Percentiles rank a stretch among this genome's conserved stretches.
Conservation (phyloP, 805 yeast species). For the Suhomyces kilbournensis region DNA sequence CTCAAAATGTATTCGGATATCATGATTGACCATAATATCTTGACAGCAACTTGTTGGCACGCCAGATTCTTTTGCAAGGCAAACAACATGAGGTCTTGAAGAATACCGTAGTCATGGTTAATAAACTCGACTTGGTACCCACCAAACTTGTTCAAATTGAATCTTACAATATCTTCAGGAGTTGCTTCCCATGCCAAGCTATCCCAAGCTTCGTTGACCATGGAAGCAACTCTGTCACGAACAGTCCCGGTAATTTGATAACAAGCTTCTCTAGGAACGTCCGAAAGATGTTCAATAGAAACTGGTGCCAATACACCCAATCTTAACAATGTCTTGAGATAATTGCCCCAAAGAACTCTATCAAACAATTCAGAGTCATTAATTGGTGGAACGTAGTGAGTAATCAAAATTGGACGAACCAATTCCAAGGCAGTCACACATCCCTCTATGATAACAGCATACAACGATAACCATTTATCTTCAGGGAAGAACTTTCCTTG, state of each 20-base stretch:
- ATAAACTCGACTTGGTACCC: constrained; percentile 71
- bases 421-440: constrained; percentile 53
- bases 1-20: constrained; percentile 63
- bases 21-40: constrained; percentile 67
- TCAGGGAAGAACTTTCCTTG: constrained; percentile 62
- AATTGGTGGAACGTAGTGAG: constrained; percentile 50
- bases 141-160: constrained; percentile 59
- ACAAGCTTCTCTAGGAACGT: constrained; percentile 71
- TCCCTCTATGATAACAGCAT: constrained; percentile 56
- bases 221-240: constrained; percentile 53
- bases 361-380: constrained; percentile 53
- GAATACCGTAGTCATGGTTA: constrained; percentile 52
- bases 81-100: constrained; percentile 63
- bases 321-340: constrained; percentile 53
- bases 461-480: constrained; percentile 70
- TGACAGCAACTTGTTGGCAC: constrained; percentile 61
- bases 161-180: constrained; percentile 52
- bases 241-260: constrained; percentile 59
- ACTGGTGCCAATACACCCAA: constrained; percentile 67
- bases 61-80: constrained; percentile 63
- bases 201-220: constrained; percentile 70
- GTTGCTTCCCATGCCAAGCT: constrained; percentile 62
- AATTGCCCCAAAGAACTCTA: constrained; percentile 66
- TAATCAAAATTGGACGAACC: constrained; percentile 47
- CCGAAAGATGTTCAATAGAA: constrained; percentile 65